Evolutionary conservation across 805 yeast genomes (phyloP), one percentile per base, ranked within the genome.

Genomic region (Candida jianshihensis): DNA sequence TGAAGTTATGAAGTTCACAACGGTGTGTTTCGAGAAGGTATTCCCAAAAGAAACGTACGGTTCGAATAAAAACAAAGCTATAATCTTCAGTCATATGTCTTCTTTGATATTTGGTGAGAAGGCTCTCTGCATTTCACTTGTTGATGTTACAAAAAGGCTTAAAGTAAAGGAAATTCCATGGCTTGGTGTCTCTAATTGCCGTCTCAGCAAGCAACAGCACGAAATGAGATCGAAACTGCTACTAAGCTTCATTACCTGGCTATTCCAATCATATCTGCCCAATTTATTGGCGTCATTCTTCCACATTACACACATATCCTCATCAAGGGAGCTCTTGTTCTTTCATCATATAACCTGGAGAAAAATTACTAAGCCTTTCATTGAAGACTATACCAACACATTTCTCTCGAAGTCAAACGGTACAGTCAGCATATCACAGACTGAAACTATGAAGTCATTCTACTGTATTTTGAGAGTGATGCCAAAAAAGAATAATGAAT

Each of bases 271-370:
- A 0, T 66, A 78, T 34, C 43, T 84, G 1, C 59, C 70, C 7
- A 64, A 60, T 14, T 40, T 83, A 1, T 45, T 84, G 0, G 55
- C 63, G 0, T 55, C 71, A 0, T 75, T 73, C 48, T 88, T 86
- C 61, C 79, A 83, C 50, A 78, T 81, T 5, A 79, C 92, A 0
- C 82, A 78, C 33, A 56, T 64, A 1, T 70, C 74, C 9, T 63
- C 66, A 0, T 51, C 62, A 0, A 57, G 52, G 9, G 57, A 59
- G 4, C 39, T 74, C 0, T 36, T 65, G 0, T 84, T 64, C 49
- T 84, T 71, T 47, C 66, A 79, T 14, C 87, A 78, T 36, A 63
- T 59, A 18, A 56, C 62, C 1, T 87, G 95, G 95, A 50, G 45
- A 9, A 30, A 31, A 25, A 56, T 71, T 14, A 61, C 74, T 3